phyloP scores from a whole-genome alignment of 768 basidiomycete genomes.

The Leccinum longicurvipes region DNA sequence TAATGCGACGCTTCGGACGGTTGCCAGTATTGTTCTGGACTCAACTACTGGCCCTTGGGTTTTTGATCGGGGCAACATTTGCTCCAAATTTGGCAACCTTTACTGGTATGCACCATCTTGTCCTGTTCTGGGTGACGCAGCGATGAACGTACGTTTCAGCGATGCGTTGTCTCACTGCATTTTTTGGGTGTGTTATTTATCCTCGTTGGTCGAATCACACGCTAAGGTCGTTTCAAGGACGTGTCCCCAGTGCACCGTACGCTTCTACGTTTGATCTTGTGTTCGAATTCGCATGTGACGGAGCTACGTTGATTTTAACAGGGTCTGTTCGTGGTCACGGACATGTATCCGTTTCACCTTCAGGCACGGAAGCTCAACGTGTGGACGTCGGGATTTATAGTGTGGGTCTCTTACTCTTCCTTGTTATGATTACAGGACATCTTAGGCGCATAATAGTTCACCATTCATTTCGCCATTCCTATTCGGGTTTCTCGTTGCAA shows the following conservation, averaged over 20 bases:
- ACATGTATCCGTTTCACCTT: constrained; percentile 53
- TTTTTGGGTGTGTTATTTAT: constrained; percentile 26
- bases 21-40: constrained; percentile 32
- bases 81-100: constrained; percentile 48
- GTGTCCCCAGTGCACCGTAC: constrained; percentile 49
- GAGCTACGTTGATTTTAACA: constrained; percentile 5
- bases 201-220: background rate
- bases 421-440: constrained; percentile 15
- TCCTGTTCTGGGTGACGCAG: background rate
- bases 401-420: constrained; percentile 41
- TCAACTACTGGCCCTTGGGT: constrained; percentile 41
- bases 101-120: constrained; percentile 32
- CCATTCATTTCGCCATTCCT: constrained; percentile 30
- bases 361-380: constrained; percentile 50
- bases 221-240: constrained; percentile 31
- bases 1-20: constrained; percentile 30
- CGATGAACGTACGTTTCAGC: constrained; percentile 10
- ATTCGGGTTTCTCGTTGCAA: constrained; percentile 30
- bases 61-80: constrained; percentile 49
- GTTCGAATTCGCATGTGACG: background rate
- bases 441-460: constrained; percentile 29
- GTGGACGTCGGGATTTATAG: constrained; percentile 53
- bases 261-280: background rate
- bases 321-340: constrained; percentile 46
- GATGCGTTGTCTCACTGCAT: constrained; percentile 32